Percentiles rank a stretch among this genome's conserved stretches.
Conservation (phyloP, 192 early-diverging fungal genomes). For the Entomortierella parvispora region DNA sequence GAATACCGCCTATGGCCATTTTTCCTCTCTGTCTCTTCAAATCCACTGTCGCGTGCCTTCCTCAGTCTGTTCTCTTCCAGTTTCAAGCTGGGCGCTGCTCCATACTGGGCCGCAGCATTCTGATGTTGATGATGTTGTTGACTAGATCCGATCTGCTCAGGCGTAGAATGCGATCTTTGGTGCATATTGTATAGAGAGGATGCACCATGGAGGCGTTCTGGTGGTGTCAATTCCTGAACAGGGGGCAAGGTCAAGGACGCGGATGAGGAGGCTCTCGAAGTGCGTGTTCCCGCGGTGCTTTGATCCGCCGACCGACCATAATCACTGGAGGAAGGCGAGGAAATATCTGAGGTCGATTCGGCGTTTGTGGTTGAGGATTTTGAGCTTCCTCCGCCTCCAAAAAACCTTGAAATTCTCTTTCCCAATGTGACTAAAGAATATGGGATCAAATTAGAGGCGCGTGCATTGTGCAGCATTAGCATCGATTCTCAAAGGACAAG, state of each 20-base stretch:
- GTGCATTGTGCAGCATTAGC: background rate
- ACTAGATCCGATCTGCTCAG: constrained; percentile 29
- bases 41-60: constrained; percentile 35
- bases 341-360: constrained; percentile 1
- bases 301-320: background rate
- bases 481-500: background rate
- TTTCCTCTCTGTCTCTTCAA: constrained; percentile 20
- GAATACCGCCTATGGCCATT: constrained; percentile 28
- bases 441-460: background rate
- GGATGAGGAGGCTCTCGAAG: background rate
- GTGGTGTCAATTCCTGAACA: constrained; percentile 19
- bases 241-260: constrained; percentile 3
- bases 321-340: background rate
- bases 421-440: constrained; percentile 30
- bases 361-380: no score
- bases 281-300: background rate
- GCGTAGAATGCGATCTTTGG: constrained; percentile 31
- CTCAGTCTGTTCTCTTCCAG: constrained; percentile 23
- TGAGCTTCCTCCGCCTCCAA: constrained; percentile 9
- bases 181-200: constrained; percentile 7
- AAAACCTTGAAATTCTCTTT: constrained; percentile 42
- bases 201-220: constrained; percentile 5
- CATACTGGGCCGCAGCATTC: background rate
- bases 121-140: background rate
- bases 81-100: background rate